phyloP scores from a whole-genome alignment of 257 asterid genomes.

The Fraxinus americana region DNA sequence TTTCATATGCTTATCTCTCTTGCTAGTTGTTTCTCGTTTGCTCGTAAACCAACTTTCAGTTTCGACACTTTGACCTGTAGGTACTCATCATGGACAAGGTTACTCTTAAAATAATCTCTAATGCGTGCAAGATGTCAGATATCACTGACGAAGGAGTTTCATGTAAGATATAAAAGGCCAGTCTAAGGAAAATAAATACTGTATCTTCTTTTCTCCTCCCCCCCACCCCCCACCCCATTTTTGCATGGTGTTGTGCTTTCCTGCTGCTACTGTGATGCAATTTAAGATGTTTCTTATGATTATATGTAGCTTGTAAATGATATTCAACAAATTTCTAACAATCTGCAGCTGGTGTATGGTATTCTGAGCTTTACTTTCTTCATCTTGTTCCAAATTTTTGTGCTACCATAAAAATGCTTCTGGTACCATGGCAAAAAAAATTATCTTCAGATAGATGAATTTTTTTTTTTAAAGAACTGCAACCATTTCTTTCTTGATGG shows the following conservation, averaged over 20 bases:
- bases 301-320: constrained; percentile 15
- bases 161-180: constrained; percentile 84
- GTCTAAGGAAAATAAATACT: constrained; percentile 29
- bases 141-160: constrained; percentile 99
- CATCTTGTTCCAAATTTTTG: background rate
- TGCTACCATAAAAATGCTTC: background rate
- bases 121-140: constrained; percentile 97
- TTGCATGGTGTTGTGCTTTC: constrained; percentile 24
- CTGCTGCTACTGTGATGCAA: constrained; percentile 11
- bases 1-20: background rate
- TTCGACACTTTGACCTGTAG: constrained; percentile 49
- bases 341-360: background rate
- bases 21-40: background rate
- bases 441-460: background rate
- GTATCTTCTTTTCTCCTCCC: constrained; percentile 26
- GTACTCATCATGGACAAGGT: constrained; percentile 97
- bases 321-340: constrained; percentile 2
- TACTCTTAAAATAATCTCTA: constrained; percentile 91
- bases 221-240: background rate
- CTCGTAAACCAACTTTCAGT: constrained; percentile 18
- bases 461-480: background rate
- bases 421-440: background rate
- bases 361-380: constrained; percentile 9
- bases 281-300: background rate
- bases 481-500: constrained; percentile 7